A percentile compares a stretch with the other conserved stretches of the same genome.
These are phyloP conservation scores for Solanum appendiculatum DNA, from an alignment of 257 asterid species.

Conservation along the genomic window DNA sequence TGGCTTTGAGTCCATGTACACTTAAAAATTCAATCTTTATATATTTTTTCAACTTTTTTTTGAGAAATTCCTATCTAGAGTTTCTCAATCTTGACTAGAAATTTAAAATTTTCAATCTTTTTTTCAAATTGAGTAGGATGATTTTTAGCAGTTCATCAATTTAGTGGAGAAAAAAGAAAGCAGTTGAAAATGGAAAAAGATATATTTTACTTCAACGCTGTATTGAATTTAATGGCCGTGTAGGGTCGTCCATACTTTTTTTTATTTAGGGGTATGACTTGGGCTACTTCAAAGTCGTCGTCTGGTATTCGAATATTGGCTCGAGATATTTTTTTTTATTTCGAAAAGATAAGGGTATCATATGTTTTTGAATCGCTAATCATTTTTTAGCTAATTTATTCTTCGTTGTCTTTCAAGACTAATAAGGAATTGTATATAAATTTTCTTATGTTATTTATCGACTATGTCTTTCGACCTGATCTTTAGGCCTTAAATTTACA, in stretches of 20 bases:
- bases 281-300: background rate
- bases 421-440: background rate
- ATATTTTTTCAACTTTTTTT: background rate
- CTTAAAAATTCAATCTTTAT: background rate
- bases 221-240: background rate
- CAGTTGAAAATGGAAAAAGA: background rate
- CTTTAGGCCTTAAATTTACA: background rate
- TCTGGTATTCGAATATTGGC: background rate
- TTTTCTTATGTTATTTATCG: background rate
- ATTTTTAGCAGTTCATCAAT: background rate
- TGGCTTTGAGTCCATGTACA: conserved; percentile 66
- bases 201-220: background rate
- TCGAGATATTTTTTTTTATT: background rate
- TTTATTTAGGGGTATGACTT: no score
- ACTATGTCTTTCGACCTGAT: fast-evolving
- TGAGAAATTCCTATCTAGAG: background rate
- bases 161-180: background rate
- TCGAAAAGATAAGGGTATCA: fast-evolving
- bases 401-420: background rate
- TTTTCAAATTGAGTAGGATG: background rate
- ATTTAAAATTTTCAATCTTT: background rate
- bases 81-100: background rate
- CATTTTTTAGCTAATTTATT: no score
- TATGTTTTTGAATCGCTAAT: background rate
- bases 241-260: background rate